A percentile compares a stretch with the other conserved stretches of the same genome.
phyloP scores from a whole-genome alignment of 2,329 filamentous ascomycete genomes.

The Pseudocercospora macadamiae region DNA sequence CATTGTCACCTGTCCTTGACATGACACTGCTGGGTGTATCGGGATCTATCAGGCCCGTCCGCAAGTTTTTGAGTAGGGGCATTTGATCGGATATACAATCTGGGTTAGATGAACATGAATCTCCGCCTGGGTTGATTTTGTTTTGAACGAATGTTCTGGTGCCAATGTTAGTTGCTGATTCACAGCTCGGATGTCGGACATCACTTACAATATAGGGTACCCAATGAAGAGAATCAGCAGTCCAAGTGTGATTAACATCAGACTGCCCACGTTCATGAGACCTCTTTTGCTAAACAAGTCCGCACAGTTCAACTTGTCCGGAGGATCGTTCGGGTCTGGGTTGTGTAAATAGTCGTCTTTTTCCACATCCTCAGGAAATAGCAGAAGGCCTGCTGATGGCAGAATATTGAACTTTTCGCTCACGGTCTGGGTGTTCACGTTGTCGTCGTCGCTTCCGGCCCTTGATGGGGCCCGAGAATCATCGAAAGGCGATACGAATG shows the following conservation, averaged over 20 bases:
- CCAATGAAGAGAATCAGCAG: slow-evolving; percentile 68
- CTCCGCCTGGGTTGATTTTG: slow-evolving; percentile 40
- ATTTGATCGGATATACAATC: slow-evolving; percentile 52
- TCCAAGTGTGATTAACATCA: slow-evolving; percentile 62
- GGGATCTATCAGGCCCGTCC: slow-evolving; percentile 65
- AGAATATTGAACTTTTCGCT: slow-evolving; percentile 74
- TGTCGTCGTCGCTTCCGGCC: slow-evolving; percentile 66
- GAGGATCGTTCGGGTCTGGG: slow-evolving; percentile 66
- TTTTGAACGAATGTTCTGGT: slow-evolving; percentile 61
- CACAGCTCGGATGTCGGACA: neutral
- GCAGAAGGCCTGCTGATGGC: slow-evolving; percentile 66
- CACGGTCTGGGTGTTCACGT: slow-evolving; percentile 72
- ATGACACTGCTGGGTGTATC: slow-evolving; percentile 64
- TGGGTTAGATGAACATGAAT: slow-evolving; percentile 47
- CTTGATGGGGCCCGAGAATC: slow-evolving; percentile 63
- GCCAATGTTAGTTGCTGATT: slow-evolving; percentile 16
- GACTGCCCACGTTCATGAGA: slow-evolving; percentile 65
- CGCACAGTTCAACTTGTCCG: slow-evolving; percentile 58
- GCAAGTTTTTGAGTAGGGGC: slow-evolving; percentile 62
- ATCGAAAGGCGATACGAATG: slow-evolving; percentile 60
- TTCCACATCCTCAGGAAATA: slow-evolving; percentile 73
- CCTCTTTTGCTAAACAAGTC: slow-evolving; percentile 68
- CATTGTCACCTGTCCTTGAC: slow-evolving; percentile 60
- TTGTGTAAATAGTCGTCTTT: slow-evolving; percentile 75
- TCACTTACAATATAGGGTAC: slow-evolving; percentile 68